phyloP scores from a whole-genome alignment of 257 asterid genomes.

The Datura wrightii region DNA sequence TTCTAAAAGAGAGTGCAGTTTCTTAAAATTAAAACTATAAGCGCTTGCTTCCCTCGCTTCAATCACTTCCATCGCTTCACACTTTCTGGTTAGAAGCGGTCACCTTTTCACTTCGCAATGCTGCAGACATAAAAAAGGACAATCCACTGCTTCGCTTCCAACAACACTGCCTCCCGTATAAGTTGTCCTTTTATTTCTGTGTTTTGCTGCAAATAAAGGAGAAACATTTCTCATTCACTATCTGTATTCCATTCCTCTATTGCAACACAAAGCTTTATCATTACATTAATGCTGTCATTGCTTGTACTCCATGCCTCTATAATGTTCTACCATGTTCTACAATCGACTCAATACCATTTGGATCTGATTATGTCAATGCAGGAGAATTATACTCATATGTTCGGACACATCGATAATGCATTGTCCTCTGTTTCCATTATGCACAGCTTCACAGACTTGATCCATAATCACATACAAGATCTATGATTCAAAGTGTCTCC shows the following conservation, averaged over 20 bases:
- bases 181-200: slow-evolving; percentile 7
- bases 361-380: slow-evolving; percentile 7
- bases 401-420: neutral
- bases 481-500: neutral
- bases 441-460: neutral
- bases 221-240: neutral
- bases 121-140: too few species aligned
- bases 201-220: slow-evolving; percentile 5
- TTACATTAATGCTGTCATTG: neutral
- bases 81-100: too few species aligned
- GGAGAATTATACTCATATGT: neutral
- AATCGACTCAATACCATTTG: neutral
- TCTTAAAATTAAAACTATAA: neutral
- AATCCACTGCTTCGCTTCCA: too few species aligned
- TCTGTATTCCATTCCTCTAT: neutral
- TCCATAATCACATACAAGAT: neutral
- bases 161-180: neutral
- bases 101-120: too few species aligned
- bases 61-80: neutral
- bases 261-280: neutral
- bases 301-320: neutral
- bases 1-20: neutral
- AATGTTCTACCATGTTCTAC: neutral
- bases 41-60: neutral
- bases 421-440: neutral